Base-by-base conservation (phyloP, 345 rosid species). In the Brassica nigra region DNA sequence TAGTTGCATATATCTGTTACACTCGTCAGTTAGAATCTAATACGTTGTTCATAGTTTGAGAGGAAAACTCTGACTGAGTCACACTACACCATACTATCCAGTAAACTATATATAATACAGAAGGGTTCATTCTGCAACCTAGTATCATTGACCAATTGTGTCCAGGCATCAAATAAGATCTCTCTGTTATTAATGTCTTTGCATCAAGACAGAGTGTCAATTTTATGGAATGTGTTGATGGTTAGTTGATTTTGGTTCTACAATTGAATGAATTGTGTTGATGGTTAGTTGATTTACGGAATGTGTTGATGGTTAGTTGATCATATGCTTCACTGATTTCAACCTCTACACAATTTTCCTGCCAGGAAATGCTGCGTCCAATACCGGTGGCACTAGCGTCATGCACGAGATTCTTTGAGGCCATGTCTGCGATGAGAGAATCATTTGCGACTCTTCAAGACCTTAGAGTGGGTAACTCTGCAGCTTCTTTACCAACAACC, bases 351-450 rank as follows among this genome's bases (percentile, higher is more conserved):
- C 61, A 12, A 8, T 54, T 12, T 78, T 52, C 5, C 8, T 2
- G 5, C 8, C 20, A 96, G 97, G 99, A 96, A 85, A 93, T 96
- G 98, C 87, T 96, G 37, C 98, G 98, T 27, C 99, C 99, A 16
- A 93, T 96, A 80, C 99, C 98, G 0, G 98, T 96, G 75, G 99
- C 99, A 61, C 84, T 96, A 76, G 98, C 99, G 70, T 96, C 99
- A 11, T 93, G 98, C 83, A 91, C 99, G 44, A 83, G 98, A 74
- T 93, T 93, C 86, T 96, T 96, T 37, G 98, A 96, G 80, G 99
- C 99, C 44, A 91, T 93, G 99, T 88, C 99, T 27, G 99, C 98
- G 27, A 93, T 92, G 97, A 90, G 99, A 87, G 99, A 96, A 84
- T 96, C 99, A 44, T 92, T 96, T 29, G 87, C 97, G 34, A 87